Base-by-base conservation (phyloP, 768 basidiomycete species). In the Multifurca ochricompacta region DNA sequence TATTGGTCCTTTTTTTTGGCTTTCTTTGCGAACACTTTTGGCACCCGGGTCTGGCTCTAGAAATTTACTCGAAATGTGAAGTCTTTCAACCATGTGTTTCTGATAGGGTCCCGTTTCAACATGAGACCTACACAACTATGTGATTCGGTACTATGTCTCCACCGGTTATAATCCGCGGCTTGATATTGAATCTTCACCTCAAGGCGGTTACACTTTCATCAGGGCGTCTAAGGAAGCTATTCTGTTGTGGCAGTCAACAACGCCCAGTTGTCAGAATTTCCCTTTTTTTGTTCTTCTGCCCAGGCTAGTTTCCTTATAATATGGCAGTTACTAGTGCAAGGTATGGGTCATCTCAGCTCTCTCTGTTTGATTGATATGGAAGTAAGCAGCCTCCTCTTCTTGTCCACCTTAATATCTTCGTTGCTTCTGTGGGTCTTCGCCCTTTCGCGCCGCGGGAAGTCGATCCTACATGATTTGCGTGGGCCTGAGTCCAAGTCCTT, bases 401-500 rank as follows among this genome's bases (percentile, higher is more conserved):
- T 48, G 21, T 21, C 16, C 8, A 5, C 10, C 27, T 13, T 35
- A 4, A 14, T 9, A 11, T 32, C 42, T 21, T 28, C 32, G 6
- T 19, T 48, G 9, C 23, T 48, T 36, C 27, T 48, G 21, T 23
- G 18, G 3, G 1, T 18, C 18, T 32, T 34, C 31, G n/a, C 41
- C 14, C 3, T 43, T 37, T n/a, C 10, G 0, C 35, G 19, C 23
- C 47, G 47, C 11, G 23, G 41, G 3, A 49, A 34, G 14, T 49
- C 34, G 13, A 30, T 28, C 47, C 11, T 55, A 34, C 19, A 13
- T 32, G 48, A 55, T 21, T 23, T 55, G 28, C 47, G 19, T 25
- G 54, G 54, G 14, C 54, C 54, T 7, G 34, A 37, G n/a, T 48
- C 47, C 14, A 42, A 16, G 40, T 54, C 53, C 3, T 55, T 43